A percentile compares a stretch with the other conserved stretches of the same genome.
These are phyloP conservation scores for Taxillus chinensis DNA, from an alignment of 164 flowering plant species.

Conservation along the genomic window DNA sequence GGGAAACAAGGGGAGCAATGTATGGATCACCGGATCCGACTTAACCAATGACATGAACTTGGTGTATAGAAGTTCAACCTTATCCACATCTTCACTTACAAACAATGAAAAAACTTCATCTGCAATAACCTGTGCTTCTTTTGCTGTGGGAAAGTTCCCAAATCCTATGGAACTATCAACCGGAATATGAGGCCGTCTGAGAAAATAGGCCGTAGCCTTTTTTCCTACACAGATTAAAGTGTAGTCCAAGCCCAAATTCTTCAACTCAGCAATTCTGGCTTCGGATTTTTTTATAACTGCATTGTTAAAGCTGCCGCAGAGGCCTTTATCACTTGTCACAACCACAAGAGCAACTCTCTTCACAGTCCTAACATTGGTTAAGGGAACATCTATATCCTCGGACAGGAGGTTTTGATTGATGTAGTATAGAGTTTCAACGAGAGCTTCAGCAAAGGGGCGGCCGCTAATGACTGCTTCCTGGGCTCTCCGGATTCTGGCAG, in stretches of 20 bases:
- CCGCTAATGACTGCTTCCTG: slow-evolving; percentile 85
- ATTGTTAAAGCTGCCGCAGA: slow-evolving; percentile 78
- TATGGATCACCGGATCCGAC: slow-evolving; percentile 68
- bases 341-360: slow-evolving; percentile 73
- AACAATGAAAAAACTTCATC: slow-evolving; percentile 79
- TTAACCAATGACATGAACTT: slow-evolving; percentile 73
- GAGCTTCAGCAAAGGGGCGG: slow-evolving; percentile 68
- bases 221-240: slow-evolving; percentile 67
- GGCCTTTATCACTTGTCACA: slow-evolving; percentile 79
- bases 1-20: slow-evolving; percentile 67
- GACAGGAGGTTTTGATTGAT: slow-evolving; percentile 51
- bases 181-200: slow-evolving; percentile 26
- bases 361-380: slow-evolving; percentile 58
- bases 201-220: slow-evolving; percentile 70
- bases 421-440: slow-evolving; percentile 50
- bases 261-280: slow-evolving; percentile 47
- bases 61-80: slow-evolving; percentile 77
- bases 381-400: slow-evolving; percentile 62
- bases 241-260: slow-evolving; percentile 41
- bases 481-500: slow-evolving; percentile 79
- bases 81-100: slow-evolving; percentile 79
- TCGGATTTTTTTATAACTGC: slow-evolving; percentile 54
- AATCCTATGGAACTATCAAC: slow-evolving; percentile 57
- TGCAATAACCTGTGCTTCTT: slow-evolving; percentile 84
- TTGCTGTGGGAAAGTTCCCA: slow-evolving; percentile 55